These are phyloP conservation scores for Corynascus novoguineensis DNA, from an alignment of 495 filamentous ascomycete genomes.

Conservation along the genomic window DNA sequence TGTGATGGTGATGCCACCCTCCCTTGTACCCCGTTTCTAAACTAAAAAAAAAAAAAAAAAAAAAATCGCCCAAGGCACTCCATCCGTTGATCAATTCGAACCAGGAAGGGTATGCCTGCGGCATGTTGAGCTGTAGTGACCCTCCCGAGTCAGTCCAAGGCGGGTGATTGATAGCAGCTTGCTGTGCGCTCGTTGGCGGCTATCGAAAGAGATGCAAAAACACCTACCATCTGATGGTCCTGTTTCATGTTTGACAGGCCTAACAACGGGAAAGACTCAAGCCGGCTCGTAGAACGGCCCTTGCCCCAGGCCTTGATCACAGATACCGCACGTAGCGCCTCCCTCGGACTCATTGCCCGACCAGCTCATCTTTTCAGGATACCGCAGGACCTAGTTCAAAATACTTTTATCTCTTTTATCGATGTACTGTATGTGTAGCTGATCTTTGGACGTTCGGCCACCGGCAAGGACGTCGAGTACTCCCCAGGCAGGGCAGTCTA, in stretches of 20 bases:
- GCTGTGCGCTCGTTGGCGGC: neutral
- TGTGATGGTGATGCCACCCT: neutral
- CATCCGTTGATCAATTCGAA: neutral
- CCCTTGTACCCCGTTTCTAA: neutral
- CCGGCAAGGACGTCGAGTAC: no score
- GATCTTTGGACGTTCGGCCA: no score
- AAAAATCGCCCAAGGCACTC: neutral
- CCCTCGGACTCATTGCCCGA: no score
- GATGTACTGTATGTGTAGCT: no score
- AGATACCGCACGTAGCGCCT: no score
- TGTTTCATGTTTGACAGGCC: neutral
- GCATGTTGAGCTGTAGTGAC: neutral
- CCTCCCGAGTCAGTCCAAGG: neutral
- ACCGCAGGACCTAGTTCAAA: no score
- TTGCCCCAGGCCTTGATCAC: no score
- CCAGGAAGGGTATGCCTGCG: neutral
- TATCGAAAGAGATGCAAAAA: neutral
- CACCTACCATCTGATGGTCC: neutral
- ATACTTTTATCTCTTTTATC: no score
- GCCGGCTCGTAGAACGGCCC: neutral
- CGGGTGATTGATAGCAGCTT: neutral
- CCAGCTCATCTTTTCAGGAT: no score
- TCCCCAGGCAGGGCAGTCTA: no score
- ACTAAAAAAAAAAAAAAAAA: no score
- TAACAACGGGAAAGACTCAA: neutral